These are phyloP conservation scores for Gossypium longicalyx DNA, from an alignment of 345 rosid species.

Conservation along the genomic window DNA sequence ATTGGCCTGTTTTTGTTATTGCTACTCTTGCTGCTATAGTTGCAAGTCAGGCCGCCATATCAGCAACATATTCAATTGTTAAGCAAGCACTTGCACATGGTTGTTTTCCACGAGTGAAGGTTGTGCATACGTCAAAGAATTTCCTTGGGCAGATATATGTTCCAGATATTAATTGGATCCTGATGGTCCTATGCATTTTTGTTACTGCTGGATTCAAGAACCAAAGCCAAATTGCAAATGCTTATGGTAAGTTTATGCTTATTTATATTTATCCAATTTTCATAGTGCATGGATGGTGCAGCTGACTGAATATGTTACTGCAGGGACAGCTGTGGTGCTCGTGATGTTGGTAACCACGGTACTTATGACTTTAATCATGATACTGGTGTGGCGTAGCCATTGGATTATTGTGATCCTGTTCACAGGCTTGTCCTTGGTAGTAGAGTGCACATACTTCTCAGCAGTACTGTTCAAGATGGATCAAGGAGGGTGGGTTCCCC, in stretches of 20 bases:
- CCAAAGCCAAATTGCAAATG: constrained; percentile 73
- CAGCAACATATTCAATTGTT: constrained; percentile 71
- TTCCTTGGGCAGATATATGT: constrained; percentile 61
- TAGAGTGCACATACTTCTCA: constrained; percentile 61
- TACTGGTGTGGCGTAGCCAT: constrained; percentile 79
- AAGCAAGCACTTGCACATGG: constrained; percentile 80
- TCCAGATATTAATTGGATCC: constrained; percentile 78
- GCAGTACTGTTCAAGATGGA: constrained; percentile 65
- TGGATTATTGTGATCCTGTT: constrained; percentile 63
- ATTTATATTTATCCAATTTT: background rate
- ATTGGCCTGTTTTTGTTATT: constrained; percentile 66
- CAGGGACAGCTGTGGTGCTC: constrained; percentile 72
- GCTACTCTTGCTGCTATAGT: constrained; percentile 74
- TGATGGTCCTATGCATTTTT: constrained; percentile 67
- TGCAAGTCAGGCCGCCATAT: constrained; percentile 78
- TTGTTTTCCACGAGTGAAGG: constrained; percentile 75
- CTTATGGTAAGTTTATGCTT: constrained; percentile 50
- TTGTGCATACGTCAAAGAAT: constrained; percentile 76
- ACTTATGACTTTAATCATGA: constrained; percentile 63
- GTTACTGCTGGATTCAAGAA: constrained; percentile 72
- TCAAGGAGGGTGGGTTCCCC: constrained; percentile 87
- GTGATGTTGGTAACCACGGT: constrained; percentile 78
- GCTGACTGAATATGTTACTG: constrained; percentile 2
- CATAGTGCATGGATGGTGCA: background rate
- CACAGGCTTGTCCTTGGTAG: constrained; percentile 44